Conservation (phyloP, 2,329 filamentous ascomycete genomes). For the Aureobasidium pullulans region DNA sequence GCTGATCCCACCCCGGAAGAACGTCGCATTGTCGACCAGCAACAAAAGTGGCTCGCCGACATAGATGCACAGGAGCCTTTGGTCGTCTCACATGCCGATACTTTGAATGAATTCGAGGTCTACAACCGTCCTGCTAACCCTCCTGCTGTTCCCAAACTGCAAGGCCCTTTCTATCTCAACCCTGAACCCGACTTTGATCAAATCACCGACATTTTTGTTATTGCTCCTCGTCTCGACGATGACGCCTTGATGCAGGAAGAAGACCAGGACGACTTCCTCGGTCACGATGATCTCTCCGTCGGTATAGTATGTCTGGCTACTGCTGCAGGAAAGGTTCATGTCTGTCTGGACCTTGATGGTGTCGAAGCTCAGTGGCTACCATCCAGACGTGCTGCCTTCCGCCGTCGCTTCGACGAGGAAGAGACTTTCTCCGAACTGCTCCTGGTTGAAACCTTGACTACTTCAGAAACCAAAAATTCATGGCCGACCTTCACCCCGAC, state of each 20-base stretch:
- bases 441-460: slow-evolving; percentile 35
- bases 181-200: slow-evolving; percentile 47
- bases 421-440: slow-evolving; percentile 22
- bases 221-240: slow-evolving; percentile 46
- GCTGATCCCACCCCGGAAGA: slow-evolving; percentile 38
- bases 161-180: slow-evolving; percentile 53
- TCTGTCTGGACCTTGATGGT: slow-evolving; percentile 55
- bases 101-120: slow-evolving; percentile 43
- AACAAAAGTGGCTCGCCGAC: slow-evolving; percentile 52
- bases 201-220: slow-evolving; percentile 54
- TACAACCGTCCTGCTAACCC: slow-evolving; percentile 48
- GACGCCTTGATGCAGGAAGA: slow-evolving; percentile 46
- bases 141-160: slow-evolving; percentile 51
- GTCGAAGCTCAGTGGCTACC: slow-evolving; percentile 59
- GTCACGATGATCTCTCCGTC: slow-evolving; percentile 44
- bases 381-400: slow-evolving; percentile 19
- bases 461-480: slow-evolving; percentile 20
- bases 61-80: slow-evolving; percentile 48
- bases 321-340: slow-evolving; percentile 47
- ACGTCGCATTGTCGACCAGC: slow-evolving; percentile 41
- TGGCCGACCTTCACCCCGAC: slow-evolving; percentile 49
- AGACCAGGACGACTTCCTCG: slow-evolving; percentile 41
- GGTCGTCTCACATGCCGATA: slow-evolving; percentile 30
- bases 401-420: slow-evolving; percentile 18
- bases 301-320: slow-evolving; percentile 53